phyloP scores from a whole-genome alignment of 176 grass and related monocot genomes.

The Cenchrus americanus region DNA sequence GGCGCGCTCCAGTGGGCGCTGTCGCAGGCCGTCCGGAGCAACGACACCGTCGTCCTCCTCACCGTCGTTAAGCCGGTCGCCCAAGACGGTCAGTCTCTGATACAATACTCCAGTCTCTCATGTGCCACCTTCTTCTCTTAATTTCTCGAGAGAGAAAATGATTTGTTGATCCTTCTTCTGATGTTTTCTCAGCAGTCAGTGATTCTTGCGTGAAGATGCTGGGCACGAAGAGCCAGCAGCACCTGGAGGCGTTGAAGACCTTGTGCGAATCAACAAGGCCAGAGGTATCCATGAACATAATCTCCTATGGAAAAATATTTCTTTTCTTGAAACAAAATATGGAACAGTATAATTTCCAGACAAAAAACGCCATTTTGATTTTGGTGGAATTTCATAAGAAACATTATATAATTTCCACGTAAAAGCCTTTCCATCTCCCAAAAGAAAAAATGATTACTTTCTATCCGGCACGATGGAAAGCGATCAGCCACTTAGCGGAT shows the following conservation, averaged over 20 bases:
- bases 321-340: too few relatives aligned
- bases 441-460: slow-evolving; percentile 25
- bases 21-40: slow-evolving; percentile 56
- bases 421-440: background rate
- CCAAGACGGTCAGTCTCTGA: background rate
- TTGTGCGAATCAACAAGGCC: slow-evolving; percentile 57
- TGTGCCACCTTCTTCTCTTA: background rate
- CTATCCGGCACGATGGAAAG: slow-evolving; percentile 23
- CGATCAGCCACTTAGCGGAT: slow-evolving; percentile 22
- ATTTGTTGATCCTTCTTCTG: background rate
- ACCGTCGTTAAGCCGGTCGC: slow-evolving; percentile 42
- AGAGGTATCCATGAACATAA: slow-evolving; percentile 41
- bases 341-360: background rate
- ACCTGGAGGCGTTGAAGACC: slow-evolving; percentile 48
- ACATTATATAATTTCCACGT: background rate
- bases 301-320: too few relatives aligned
- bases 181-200: background rate
- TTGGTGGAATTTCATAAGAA: background rate
- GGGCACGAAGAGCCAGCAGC: slow-evolving; percentile 30
- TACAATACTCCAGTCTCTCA: background rate
- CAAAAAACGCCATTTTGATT: background rate
- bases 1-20: slow-evolving; percentile 70
- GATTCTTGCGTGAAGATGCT: slow-evolving; percentile 40
- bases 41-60: slow-evolving; percentile 60
- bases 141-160: background rate